Evolutionary conservation across 2,329 filamentous ascomycete species (phyloP).

Genomic region (Cercospora zeina): DNA sequence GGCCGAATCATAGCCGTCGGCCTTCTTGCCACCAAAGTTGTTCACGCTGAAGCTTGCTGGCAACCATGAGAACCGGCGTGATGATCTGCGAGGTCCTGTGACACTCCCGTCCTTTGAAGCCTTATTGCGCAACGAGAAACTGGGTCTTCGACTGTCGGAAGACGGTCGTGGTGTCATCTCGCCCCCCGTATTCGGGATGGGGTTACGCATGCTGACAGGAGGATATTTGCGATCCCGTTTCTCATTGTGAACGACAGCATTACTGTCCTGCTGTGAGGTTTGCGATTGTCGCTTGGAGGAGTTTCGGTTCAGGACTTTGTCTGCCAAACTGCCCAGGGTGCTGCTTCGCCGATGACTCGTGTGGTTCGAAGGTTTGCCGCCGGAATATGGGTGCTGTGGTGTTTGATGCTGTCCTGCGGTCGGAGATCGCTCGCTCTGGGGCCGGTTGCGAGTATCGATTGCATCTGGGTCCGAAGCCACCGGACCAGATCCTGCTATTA

Average conservation of each 20-base stretch:
- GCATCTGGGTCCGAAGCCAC: constrained; percentile 57
- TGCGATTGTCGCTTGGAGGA: constrained; percentile 39
- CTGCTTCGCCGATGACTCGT: constrained; percentile 66
- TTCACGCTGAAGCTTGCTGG: constrained; percentile 52
- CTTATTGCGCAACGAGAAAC: constrained; percentile 53
- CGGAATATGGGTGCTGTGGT: constrained; percentile 57
- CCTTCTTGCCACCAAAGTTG: constrained; percentile 43
- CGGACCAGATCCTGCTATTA: constrained; percentile 62
- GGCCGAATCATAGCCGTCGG: constrained; percentile 39
- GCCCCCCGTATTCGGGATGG: constrained; percentile 56
- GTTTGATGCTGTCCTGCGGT: constrained; percentile 51
- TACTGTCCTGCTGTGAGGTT: constrained; percentile 41
- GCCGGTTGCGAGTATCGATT: constrained; percentile 54
- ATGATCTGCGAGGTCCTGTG: constrained; percentile 41
- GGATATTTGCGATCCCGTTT: constrained; percentile 76
- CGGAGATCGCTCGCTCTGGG: constrained; percentile 55
- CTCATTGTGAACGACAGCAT: constrained; percentile 49
- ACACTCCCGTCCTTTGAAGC: constrained; percentile 42
- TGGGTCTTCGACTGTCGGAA: constrained; percentile 52
- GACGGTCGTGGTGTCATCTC: constrained; percentile 56
- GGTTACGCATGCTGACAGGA: constrained; percentile 84
- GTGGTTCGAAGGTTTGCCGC: constrained; percentile 65
- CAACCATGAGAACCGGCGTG: constrained; percentile 53
- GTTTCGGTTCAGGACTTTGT: constrained; percentile 78
- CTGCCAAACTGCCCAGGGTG: constrained; percentile 62